Base-by-base conservation (phyloP, 148 eudicot genomes). In the Amaranthus palmeri region DNA sequence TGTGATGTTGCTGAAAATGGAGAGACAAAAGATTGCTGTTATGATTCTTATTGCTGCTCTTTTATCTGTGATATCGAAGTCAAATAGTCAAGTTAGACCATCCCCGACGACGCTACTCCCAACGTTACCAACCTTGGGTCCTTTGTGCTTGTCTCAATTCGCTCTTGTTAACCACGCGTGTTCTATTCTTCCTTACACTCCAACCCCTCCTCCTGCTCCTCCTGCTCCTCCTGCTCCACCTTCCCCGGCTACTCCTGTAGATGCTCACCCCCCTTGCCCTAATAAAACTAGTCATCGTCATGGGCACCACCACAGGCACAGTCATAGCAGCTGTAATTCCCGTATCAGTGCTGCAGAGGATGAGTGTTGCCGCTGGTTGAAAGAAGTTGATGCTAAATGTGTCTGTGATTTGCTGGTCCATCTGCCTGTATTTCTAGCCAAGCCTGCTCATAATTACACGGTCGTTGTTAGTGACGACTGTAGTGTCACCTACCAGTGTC, bases 111-210 rank as follows among this genome's bases (percentile, higher is more conserved):
- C 60, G 10, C 67, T 70, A 15, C 56, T 51, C 50, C 82, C 82
- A 10, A 69, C 65, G 40, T 70, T 70, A 53, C 84, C 83, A 11
- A 61, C 76, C 13, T 80, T 81, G 49, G 80, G 83, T 46, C 90
- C 90, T 0, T 74, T 88, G 42, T 93, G 96, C 71, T 59, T 72
- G 3, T 82, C 88, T 18, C 93, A 87, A 71, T 79, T 88, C 51
- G 88, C 91, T 9, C 84, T 90, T n/a, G 98, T 76, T 8, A 88
- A 85, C 69, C 90, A 77, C 44, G 98, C 95, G 0, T 93, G 98
- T 65, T 78, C 86, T 8, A 40, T 54, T 64, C 63, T 90, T 60
- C 86, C 90, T 8, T 86, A 78, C 63, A 58, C 71, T 3, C 84
- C 85, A 0, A 54, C 79, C 17, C 76, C 89, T 0, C 91, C 83